Percentiles rank a stretch among this genome's conserved stretches.
phyloP scores from a whole-genome alignment of 1,284 basidiomycete genomes.

The Cryptococcus amylolentus region DNA sequence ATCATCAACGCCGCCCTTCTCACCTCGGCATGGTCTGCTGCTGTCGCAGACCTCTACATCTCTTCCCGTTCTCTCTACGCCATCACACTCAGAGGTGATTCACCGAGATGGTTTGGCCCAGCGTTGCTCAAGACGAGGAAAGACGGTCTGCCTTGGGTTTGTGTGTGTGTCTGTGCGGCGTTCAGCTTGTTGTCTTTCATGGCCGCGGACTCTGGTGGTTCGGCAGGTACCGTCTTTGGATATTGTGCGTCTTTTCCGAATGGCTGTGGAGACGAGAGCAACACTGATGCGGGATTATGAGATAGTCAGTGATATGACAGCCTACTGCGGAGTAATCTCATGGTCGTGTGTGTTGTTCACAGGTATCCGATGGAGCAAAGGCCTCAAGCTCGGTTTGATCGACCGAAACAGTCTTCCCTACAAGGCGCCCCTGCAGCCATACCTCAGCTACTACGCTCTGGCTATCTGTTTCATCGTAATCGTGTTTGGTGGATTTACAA shows the following conservation, averaged over 20 bases:
- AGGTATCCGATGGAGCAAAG: slow-evolving; percentile 63
- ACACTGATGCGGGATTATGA: background rate
- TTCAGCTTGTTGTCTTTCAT: slow-evolving; percentile 1
- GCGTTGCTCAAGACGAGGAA: background rate
- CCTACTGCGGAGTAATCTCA: background rate
- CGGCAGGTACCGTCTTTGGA: slow-evolving; percentile 1
- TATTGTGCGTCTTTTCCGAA: background rate
- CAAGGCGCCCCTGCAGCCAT: slow-evolving; percentile 58
- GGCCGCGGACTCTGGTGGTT: background rate
- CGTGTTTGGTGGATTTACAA: slow-evolving; percentile 66
- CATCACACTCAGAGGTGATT: slow-evolving; percentile 15
- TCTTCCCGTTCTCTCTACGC: slow-evolving; percentile 34
- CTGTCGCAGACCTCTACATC: slow-evolving; percentile 24
- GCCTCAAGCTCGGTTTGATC: slow-evolving; percentile 59
- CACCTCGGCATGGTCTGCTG: slow-evolving; percentile 27
- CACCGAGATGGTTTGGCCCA: slow-evolving; percentile 56
- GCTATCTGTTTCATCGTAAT: slow-evolving; percentile 59
- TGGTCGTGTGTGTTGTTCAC: background rate
- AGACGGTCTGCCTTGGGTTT: background rate
- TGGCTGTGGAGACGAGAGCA: background rate
- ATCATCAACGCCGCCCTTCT: slow-evolving; percentile 49
- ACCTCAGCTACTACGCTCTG: slow-evolving; percentile 55
- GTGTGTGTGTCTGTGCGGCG: slow-evolving; percentile 1
- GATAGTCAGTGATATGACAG: slow-evolving; percentile 1
- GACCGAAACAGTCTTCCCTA: slow-evolving; percentile 57